Percentiles rank a stretch among this genome's conserved stretches.
phyloP scores from a whole-genome alignment of 164 flowering plant species.

The Umbilicus rupestris region DNA sequence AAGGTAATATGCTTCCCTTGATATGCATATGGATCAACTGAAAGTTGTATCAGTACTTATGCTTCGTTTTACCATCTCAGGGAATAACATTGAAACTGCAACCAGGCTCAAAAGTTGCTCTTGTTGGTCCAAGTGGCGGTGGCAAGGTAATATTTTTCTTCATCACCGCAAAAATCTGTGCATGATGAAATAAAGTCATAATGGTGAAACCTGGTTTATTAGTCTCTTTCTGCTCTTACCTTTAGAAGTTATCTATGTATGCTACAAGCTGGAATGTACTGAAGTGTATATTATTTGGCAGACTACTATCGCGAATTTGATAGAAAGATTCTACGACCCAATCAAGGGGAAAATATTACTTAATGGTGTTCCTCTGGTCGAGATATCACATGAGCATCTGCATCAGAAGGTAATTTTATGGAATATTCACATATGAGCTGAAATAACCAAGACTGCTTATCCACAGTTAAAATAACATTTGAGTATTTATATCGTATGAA shows the following conservation, averaged over 20 bases:
- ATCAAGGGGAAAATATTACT: slow-evolving; percentile 68
- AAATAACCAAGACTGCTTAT: no score
- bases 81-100: slow-evolving; percentile 64
- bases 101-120: slow-evolving; percentile 92
- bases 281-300: slow-evolving; percentile 10
- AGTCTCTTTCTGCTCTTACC: background rate
- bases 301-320: slow-evolving; percentile 93
- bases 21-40: background rate
- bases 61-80: slow-evolving; percentile 27
- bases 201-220: background rate
- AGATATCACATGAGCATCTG: slow-evolving; percentile 80
- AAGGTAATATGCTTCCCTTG: slow-evolving; percentile 43
- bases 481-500: background rate
- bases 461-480: background rate
- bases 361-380: slow-evolving; percentile 73
- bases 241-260: slow-evolving; percentile 9
- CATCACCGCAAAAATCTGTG: background rate
- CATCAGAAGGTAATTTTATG: slow-evolving; percentile 62
- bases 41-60: background rate
- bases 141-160: slow-evolving; percentile 56
- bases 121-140: slow-evolving; percentile 99
- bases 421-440: background rate
- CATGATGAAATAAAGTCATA: background rate
- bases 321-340: slow-evolving; percentile 93
- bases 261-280: slow-evolving; percentile 15